Conservation (phyloP, 1,139 yeast genomes). For the Candida smagusa region DNA sequence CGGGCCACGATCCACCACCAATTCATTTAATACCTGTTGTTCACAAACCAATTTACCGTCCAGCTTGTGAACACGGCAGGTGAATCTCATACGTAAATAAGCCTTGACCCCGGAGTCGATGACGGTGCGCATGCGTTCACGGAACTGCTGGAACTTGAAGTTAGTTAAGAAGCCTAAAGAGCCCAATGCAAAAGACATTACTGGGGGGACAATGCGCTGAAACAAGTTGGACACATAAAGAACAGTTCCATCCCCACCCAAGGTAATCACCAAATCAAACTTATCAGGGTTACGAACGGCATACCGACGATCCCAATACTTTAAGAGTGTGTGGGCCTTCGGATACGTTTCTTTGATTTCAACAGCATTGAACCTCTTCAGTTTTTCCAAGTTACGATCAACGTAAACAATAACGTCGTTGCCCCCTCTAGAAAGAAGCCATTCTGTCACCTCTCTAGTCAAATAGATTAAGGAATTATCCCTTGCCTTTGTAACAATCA, state of each 20-base stretch:
- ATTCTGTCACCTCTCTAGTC: constrained; percentile 75
- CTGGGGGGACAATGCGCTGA: constrained; percentile 83
- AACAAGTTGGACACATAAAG: constrained; percentile 74
- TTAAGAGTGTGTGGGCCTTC: constrained; percentile 40
- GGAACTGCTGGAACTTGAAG: constrained; percentile 68
- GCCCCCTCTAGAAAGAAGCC: constrained; percentile 53
- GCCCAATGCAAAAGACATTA: constrained; percentile 77
- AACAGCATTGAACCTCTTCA: constrained; percentile 59
- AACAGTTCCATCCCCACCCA: constrained; percentile 93
- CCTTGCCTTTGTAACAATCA: constrained; percentile 83
- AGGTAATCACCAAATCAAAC: constrained; percentile 73
- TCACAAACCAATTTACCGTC: constrained; percentile 62
- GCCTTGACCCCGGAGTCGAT: constrained; percentile 72
- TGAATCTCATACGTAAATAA: constrained; percentile 76
- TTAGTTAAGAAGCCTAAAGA: constrained; percentile 80
- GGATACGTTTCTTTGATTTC: constrained; percentile 40
- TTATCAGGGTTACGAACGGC: constrained; percentile 54
- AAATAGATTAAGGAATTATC: constrained; percentile 73
- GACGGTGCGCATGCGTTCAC: constrained; percentile 52
- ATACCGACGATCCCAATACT: constrained; percentile 66
- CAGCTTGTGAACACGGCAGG: constrained; percentile 60
- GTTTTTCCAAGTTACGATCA: constrained; percentile 58
- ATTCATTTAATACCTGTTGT: constrained; percentile 79
- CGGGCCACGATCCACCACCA: constrained; percentile 86
- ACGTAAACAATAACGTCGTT: constrained; percentile 61